phyloP scores from a whole-genome alignment of 2,329 filamentous ascomycete species.

The Cladophialophora exuberans region DNA sequence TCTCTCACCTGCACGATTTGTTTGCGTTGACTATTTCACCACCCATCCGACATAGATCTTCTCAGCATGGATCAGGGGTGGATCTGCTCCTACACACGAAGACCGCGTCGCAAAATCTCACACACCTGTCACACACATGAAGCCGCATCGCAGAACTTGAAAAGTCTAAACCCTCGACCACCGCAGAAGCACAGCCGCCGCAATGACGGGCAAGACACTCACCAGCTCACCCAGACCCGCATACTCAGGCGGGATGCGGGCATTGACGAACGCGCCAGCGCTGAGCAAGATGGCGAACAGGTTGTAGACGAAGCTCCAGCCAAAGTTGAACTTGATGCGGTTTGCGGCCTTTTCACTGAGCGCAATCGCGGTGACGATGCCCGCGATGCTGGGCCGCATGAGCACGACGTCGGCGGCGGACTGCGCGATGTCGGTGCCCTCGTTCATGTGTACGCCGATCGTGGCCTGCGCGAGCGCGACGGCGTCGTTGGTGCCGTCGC shows the following conservation, averaged over 20 bases:
- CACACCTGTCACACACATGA: too few relatives aligned
- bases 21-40: too few relatives aligned
- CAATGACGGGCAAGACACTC: conserved; percentile 71
- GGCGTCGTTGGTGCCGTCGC: conserved; percentile 80
- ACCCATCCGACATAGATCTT: too few relatives aligned
- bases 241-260: conserved; percentile 63
- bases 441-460: conserved; percentile 70
- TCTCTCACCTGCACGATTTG: too few relatives aligned
- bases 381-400: conserved; percentile 61
- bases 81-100: too few relatives aligned
- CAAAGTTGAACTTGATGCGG: conserved; percentile 68
- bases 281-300: conserved; percentile 68
- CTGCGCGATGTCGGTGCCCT: conserved; percentile 67
- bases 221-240: conserved; percentile 74
- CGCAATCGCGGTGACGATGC: conserved; percentile 62
- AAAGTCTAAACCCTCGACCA: too few relatives aligned
- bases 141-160: too few relatives aligned
- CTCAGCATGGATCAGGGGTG: too few relatives aligned
- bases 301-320: conserved; percentile 73
- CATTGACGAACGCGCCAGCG: conserved; percentile 65
- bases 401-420: conserved; percentile 71
- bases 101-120: too few relatives aligned
- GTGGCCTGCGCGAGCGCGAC: conserved; percentile 71
- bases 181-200: conserved; percentile 60
- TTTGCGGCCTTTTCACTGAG: conserved; percentile 49